These are phyloP conservation scores for Chrysophaeum taylorii DNA, from an alignment of 352 stramenopile genomes.

Conservation along the genomic window DNA sequence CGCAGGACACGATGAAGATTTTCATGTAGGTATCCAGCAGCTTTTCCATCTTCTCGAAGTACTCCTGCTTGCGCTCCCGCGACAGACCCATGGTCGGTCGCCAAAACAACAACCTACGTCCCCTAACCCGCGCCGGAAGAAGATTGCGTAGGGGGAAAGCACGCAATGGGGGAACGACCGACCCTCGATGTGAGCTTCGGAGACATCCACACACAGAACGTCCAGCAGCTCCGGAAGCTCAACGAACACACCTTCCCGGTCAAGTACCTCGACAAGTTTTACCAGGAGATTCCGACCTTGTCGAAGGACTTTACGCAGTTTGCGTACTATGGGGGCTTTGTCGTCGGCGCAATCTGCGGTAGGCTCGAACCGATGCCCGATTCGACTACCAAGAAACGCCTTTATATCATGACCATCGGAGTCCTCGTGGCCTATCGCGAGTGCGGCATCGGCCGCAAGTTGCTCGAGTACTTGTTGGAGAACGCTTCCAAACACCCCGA, in stretches of 20 bases:
- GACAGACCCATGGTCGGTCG: slow-evolving; percentile 74
- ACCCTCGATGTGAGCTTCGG: slow-evolving; percentile 37
- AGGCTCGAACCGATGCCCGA: neutral
- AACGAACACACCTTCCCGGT: slow-evolving; percentile 80
- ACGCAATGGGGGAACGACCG: neutral
- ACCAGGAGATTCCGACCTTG: slow-evolving; percentile 66
- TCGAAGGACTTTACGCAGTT: slow-evolving; percentile 53
- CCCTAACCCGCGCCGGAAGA: too few relatives aligned
- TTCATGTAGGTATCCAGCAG: slow-evolving; percentile 91
- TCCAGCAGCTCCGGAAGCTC: slow-evolving; percentile 64
- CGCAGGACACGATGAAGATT: slow-evolving; percentile 93
- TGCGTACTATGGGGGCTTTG: slow-evolving; percentile 61
- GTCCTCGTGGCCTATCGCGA: slow-evolving; percentile 72
- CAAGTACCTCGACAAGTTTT: slow-evolving; percentile 79
- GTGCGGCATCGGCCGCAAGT: slow-evolving; percentile 55
- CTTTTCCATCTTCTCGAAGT: slow-evolving; percentile 89
- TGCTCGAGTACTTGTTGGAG: slow-evolving; percentile 51
- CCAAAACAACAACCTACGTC: too few relatives aligned
- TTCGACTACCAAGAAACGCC: slow-evolving; percentile 32
- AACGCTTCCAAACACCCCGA: slow-evolving; percentile 26
- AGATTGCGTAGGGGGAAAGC: too few relatives aligned
- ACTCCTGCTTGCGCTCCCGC: slow-evolving; percentile 92
- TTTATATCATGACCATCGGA: slow-evolving; percentile 89
- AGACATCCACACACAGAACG: slow-evolving; percentile 49
- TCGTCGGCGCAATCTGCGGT: slow-evolving; percentile 71